phyloP scores from a whole-genome alignment of 2,329 filamentous ascomycete genomes.

The Fusarium mangiferae region DNA sequence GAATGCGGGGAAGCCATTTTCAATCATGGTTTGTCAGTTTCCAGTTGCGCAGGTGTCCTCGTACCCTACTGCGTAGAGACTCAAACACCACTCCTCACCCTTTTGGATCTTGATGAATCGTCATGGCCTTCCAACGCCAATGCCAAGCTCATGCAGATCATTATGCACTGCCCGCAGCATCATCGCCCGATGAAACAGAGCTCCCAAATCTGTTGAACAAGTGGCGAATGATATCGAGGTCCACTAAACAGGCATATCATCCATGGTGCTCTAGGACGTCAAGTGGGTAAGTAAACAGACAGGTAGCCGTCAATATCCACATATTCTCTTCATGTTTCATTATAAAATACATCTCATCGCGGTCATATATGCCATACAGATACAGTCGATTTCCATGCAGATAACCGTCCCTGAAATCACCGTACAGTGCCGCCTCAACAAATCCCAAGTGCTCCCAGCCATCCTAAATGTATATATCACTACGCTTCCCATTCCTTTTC shows the following conservation, averaged over 20 bases:
- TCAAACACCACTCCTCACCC: not conserved
- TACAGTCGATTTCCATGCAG: not conserved
- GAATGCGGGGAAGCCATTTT: conserved; percentile 18
- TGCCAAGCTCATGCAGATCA: conserved; percentile 37
- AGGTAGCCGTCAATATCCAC: not conserved
- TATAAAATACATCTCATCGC: not conserved
- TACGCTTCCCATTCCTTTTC: conserved; percentile 26
- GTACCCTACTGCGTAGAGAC: too few species aligned
- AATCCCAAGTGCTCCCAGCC: conserved; percentile 14
- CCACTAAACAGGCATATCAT: conserved; percentile 24
- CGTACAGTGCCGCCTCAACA: conserved; percentile 12
- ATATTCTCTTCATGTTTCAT: not conserved
- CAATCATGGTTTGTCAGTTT: not conserved
- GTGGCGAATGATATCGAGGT: conserved; percentile 25
- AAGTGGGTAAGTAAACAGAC: not conserved
- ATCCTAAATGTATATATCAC: conserved; percentile 18
- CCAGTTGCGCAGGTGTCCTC: not conserved
- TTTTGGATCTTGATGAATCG: not conserved
- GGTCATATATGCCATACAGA: conserved; percentile 2
- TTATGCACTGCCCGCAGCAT: conserved; percentile 31
- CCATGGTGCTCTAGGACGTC: not conserved
- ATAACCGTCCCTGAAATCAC: conserved; percentile 1
- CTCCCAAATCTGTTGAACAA: conserved; percentile 8
- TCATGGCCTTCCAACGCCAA: not conserved
- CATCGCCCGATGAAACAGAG: conserved; percentile 4